Evolutionary conservation across 768 basidiomycete species (phyloP), one percentile per base, ranked within the genome.

Genomic region (Boletus tomentosulus): DNA sequence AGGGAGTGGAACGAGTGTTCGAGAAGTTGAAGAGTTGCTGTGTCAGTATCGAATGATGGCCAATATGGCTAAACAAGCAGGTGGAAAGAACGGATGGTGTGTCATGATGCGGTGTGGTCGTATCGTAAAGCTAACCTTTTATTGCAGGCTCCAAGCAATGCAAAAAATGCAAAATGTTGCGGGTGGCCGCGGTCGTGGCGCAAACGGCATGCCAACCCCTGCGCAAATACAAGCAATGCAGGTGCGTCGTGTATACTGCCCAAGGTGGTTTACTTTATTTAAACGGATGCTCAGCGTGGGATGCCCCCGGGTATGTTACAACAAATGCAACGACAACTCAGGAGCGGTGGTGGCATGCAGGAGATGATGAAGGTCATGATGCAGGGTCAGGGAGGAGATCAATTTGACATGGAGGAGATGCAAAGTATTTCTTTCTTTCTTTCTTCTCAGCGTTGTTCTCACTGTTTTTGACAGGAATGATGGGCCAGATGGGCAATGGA

Each of bases 341-440:
- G 87, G 53, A 72, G 85, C 51, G 90, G 89, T 9, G 91, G 92
- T 22, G 92, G 92, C 43, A 88, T 97, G 85, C 90, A 94, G 69
- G 93, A 96, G 63, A 96, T 96, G 92, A 93, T 96, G 93, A 90
- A 89, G 67, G 86, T 89, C 27, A 94, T 98, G 91, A 94, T 97
- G 89, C 92, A 93, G 62, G 90, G 92, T 10, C 86, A 90, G 62
- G 91, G 89, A 50, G 90, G 90, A 11, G 94, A 94, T 63, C 85
- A 92, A 66, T 76, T 86, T 49, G 92, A 94, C 65, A 89, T 96
- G 88, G 89, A 91, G 55, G 92, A 96, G 69, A 92, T 95, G 90
- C 90, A 93, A 73, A 81, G 92, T 87, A 71, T 58, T 81, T 72
- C 28, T 46, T 52, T 57, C 16, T 54, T 41, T 49, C 39, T 28